These are phyloP conservation scores for Corchorus olitorius DNA, from an alignment of 345 rosid species.

Conservation along the genomic window DNA sequence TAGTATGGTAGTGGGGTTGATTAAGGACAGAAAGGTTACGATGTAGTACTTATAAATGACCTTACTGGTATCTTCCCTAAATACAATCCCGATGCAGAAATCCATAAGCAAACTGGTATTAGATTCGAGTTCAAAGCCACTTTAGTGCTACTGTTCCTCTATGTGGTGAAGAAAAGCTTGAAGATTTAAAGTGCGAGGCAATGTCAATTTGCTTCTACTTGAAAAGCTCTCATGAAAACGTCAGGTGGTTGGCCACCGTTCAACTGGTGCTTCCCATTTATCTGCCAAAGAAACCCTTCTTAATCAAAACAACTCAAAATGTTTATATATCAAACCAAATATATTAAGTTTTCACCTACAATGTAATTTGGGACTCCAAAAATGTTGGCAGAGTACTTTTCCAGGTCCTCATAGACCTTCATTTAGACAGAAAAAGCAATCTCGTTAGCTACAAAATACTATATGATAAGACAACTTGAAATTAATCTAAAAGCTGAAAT, in stretches of 20 bases:
- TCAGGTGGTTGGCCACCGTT: conserved; percentile 87
- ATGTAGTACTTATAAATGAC: background rate
- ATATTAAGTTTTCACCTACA: conserved; percentile 40
- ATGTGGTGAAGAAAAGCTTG: background rate
- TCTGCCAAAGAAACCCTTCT: conserved; percentile 44
- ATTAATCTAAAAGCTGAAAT: background rate
- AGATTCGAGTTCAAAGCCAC: background rate
- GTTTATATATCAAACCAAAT: background rate
- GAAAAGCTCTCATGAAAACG: conserved; percentile 64
- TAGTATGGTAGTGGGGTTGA: background rate
- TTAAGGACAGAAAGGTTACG: background rate
- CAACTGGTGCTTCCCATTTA: conserved; percentile 70
- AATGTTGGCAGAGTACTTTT: conserved; percentile 56
- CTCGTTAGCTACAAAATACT: conserved; percentile 14
- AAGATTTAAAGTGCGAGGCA: background rate
- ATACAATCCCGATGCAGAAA: background rate
- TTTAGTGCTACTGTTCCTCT: background rate
- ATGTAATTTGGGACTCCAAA: conserved; percentile 78
- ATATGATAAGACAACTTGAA: conserved; percentile 1
- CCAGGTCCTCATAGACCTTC: conserved; percentile 74
- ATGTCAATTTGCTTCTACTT: conserved; percentile 43
- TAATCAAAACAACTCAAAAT: background rate
- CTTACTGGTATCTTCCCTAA: background rate
- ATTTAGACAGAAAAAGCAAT: conserved; percentile 13
- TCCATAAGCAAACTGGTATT: background rate